Conservation (phyloP, 2,329 filamentous ascomycete genomes). For the Shiraia sp. region DNA sequence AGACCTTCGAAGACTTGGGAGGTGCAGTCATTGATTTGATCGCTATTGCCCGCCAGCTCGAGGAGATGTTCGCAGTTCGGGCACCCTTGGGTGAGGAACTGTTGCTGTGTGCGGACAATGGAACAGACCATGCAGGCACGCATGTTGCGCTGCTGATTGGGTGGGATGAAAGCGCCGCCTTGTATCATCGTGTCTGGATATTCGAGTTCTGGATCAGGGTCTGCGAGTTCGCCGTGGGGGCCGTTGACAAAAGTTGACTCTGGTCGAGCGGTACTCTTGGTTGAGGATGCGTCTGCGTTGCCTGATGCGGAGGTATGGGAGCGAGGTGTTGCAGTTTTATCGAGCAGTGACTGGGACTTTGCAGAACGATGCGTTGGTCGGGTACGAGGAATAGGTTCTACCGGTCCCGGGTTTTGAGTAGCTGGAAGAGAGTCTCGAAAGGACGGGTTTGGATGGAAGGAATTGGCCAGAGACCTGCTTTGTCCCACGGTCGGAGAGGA, state of each 20-base stretch:
- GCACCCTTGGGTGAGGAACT: constrained; percentile 85
- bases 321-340: background rate
- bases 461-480: constrained; percentile 10
- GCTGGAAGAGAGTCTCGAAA: too few relatives aligned
- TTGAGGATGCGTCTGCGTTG: background rate
- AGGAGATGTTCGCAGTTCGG: constrained; percentile 97
- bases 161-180: constrained; percentile 66
- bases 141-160: constrained; percentile 78
- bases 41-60: constrained; percentile 75
- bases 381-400: too few relatives aligned
- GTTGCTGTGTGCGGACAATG: constrained; percentile 80
- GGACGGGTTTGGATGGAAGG: constrained; percentile 1
- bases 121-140: constrained; percentile 99
- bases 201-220: background rate
- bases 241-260: constrained; percentile 10
- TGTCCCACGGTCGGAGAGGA: constrained; percentile 9
- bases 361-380: background rate
- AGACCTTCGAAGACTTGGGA: constrained; percentile 95
- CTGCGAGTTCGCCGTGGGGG: too few relatives aligned
- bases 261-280: background rate
- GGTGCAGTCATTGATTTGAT: constrained; percentile 89
- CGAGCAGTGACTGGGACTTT: background rate
- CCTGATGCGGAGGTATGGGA: constrained; percentile 1
- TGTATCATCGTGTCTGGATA: constrained; percentile 37
- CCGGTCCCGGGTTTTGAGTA: too few relatives aligned